Percentiles rank a stretch among this genome's conserved stretches.
These are phyloP conservation scores for Cardamine chenopodiifolia DNA, from an alignment of 345 rosid species.

Conservation along the genomic window DNA sequence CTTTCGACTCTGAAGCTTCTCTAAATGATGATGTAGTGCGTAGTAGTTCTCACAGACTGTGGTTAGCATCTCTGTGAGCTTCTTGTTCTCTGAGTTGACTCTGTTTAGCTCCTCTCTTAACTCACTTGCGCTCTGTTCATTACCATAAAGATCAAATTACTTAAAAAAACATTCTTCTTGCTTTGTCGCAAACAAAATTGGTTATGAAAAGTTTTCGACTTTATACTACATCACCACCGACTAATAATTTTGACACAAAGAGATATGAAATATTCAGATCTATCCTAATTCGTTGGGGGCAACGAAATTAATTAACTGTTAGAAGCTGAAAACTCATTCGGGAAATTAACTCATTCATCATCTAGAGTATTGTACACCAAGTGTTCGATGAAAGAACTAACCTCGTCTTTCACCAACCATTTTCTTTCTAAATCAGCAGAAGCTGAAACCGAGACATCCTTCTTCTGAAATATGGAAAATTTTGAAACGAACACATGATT, in stretches of 20 bases:
- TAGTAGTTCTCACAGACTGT: constrained; percentile 45
- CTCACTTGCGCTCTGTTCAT: constrained; percentile 39
- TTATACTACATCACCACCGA: neutral
- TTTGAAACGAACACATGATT: constrained; percentile 21
- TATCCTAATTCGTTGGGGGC: neutral
- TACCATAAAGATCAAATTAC: constrained; percentile 13
- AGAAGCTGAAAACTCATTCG: neutral
- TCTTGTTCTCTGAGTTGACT: constrained; percentile 57
- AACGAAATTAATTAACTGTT: neutral
- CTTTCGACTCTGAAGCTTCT: constrained; percentile 45
- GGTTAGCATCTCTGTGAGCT: constrained; percentile 49
- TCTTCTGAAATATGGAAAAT: constrained; percentile 41
- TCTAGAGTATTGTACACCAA: constrained; percentile 13
- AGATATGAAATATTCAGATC: neutral
- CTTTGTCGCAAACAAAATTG: constrained; percentile 6
- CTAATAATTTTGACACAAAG: no score
- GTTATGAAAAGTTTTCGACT: neutral
- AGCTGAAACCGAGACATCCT: constrained; percentile 30
- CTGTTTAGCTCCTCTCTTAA: constrained; percentile 56
- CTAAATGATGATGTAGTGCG: constrained; percentile 41
- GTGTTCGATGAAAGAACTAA: constrained; percentile 37
- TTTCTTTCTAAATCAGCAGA: constrained; percentile 31
- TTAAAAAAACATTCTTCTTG: neutral
- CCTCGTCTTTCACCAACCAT: constrained; percentile 46
- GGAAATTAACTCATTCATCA: neutral